These are phyloP conservation scores for Syzygium jambos DNA, from an alignment of 345 rosid genomes.

Conservation along the genomic window DNA sequence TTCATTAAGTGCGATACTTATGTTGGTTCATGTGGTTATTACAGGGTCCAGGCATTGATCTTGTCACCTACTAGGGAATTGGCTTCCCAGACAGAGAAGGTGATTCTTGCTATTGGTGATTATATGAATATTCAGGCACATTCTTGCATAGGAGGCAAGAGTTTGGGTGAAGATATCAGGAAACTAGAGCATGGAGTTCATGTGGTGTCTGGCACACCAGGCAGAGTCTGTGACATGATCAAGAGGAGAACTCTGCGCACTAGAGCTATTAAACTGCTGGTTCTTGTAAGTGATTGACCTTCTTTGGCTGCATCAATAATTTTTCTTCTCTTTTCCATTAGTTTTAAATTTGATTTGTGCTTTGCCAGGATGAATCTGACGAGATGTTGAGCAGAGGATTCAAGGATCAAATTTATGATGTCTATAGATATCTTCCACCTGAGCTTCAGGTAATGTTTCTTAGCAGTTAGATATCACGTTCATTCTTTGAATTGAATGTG, in stretches of 20 bases:
- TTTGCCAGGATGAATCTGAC: constrained; percentile 77
- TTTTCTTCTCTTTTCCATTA: not conserved
- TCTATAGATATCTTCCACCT: constrained; percentile 92
- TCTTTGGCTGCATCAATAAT: not conserved
- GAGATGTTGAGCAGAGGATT: constrained; percentile 99
- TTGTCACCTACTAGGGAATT: constrained; percentile 93
- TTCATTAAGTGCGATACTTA: not conserved
- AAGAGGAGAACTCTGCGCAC: constrained; percentile 92
- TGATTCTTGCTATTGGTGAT: constrained; percentile 67
- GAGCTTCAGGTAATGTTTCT: constrained; percentile 78
- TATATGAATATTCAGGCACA: constrained; percentile 74
- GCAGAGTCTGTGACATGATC: constrained; percentile 97
- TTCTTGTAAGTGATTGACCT: constrained; percentile 17
- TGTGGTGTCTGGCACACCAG: constrained; percentile 95
- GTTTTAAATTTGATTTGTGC: not conserved
- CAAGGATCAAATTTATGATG: constrained; percentile 96
- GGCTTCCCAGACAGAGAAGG: constrained; percentile 87
- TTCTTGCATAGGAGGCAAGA: constrained; percentile 89
- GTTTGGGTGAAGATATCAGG: constrained; percentile 94
- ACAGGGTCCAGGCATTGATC: constrained; percentile 91
- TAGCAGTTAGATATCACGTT: not conserved
- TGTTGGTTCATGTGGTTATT: not conserved
- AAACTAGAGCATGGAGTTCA: constrained; percentile 61
- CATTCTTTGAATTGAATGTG: not conserved
- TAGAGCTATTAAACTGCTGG: constrained; percentile 44